Evolutionary conservation across 176 grass and related monocot species (phyloP), one percentile per base, ranked within the genome.

Genomic region (Saccharum spontaneum): DNA sequence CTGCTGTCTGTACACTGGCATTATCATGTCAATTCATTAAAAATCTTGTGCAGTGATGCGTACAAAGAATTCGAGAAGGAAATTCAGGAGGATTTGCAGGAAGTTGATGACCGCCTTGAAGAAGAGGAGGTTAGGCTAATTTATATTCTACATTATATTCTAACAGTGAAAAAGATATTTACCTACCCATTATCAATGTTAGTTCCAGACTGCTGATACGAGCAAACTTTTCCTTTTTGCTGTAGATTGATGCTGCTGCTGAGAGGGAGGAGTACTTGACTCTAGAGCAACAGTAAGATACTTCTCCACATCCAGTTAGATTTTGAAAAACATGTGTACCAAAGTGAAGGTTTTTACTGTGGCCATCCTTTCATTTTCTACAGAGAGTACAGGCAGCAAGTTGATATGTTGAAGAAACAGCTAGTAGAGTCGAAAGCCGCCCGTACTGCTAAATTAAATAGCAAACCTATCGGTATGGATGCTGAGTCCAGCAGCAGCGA

Each of bases 61-160:
- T 95, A 92, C 81, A 99, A 99, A 94, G 97, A 94, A 91, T 99
- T 99, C 62, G 91, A 96, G 83, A 96, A 96, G 84, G 97, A 99
- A 94, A 99, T 99, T 84, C 94, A 91, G 78, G 93, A 89, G 28
- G 57, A 99, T 48, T 82, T 99, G 75, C 91, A 92, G 88, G 97
- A 91, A 57, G 90, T 91, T 71, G 89, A 91, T 87, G 81, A 91
- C 8, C 85, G 89, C 44, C 89, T 91, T 79, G 89, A 91, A 90
- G 94, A 97, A 82, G 97, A 97, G 79, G 97, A 99, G 94, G 97
- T 99, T 66, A 44, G 65, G 36, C 60, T 66, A 70, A 48, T 45
- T 17, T 90, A 4, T 23, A 38, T 33, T 89, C 20, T 30, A 57
- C 68, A 48, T 48, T 84, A 31, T 79, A 40, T 54, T 1, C 67